Evolutionary conservation across 2,329 filamentous ascomycete species (phyloP), one percentile per base, ranked within the genome.

Genomic region (Pseudogymnoascus sp.): DNA sequence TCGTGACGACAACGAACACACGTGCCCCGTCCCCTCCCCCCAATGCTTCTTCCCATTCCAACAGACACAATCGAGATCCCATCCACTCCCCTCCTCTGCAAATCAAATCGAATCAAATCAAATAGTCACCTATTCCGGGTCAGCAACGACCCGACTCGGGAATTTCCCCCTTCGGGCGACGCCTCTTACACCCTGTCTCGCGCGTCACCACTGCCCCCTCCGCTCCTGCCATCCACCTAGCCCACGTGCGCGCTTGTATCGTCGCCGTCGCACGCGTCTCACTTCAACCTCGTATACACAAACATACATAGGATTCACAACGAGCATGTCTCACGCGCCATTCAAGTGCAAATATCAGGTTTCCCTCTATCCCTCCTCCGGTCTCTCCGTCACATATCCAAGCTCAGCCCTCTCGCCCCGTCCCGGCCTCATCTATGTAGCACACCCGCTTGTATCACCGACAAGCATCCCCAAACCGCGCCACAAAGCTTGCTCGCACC

Each of bases 401-500:
- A 31, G 16, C 7, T 8, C 24, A 28, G 6, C 7, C 19, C 8
- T 53, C 46, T 14, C 26, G 46, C 26, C 43, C 43, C 43, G 43
- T 50, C 43, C 43, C 24, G 24, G 24, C 43, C 24, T 50, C 43
- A 31, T 28, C 43, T 31, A 50, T 14, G n/a, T 50, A 50, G 43
- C 24, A 50, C 43, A 50, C 43, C 46, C 46, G 46, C 46, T 31
- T 53, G 46, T 31, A 53, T 56, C 46, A 31, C 26, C 26, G 8
- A 16, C 46, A 14, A 56, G 26, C n/a, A 31, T 31, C 46, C 16
- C 7, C 46, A 16, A 31, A 16, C n/a, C 26, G n/a, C 46, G 46
- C 46, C 46, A 56, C 46, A 56, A 56, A 56, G 46, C 46, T 56
- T 56, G 46, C 46, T 33, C n/a, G 14, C 46, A 6, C n/a, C 28